Evolutionary conservation across 2,329 filamentous ascomycete genomes (phyloP), one percentile per base, ranked within the genome.

Genomic region (Alternaria triticina): DNA sequence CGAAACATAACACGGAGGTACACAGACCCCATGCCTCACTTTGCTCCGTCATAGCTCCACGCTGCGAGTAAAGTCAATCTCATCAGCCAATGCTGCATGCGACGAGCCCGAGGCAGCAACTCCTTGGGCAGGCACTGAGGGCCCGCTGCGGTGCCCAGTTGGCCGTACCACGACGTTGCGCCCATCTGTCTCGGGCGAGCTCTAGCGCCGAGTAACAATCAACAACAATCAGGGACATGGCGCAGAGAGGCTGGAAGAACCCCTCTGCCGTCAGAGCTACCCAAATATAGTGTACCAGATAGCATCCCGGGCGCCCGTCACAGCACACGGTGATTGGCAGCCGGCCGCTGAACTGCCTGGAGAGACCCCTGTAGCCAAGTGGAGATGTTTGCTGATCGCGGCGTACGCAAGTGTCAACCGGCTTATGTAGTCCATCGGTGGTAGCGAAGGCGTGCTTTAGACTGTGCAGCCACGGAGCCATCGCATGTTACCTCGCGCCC

Each of bases 381-480:
- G 75, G 76, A 75, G 71, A 74, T 77, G 74, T 77, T 77, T 77
- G 74, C 74, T 78, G 73, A 77, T 76, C 70, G 69, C 68, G 66
- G 67, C 68, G 67, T 59, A 54, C 51, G 64, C 72, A 73, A 60
- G 57, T 63, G 50, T 63, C 67, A 74, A 70, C 73, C 74, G 70
- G 69, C 70, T 70, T 67, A 43, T 70, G 66, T 70, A 70, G 64
- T 57, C 46, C 62, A 58, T 68, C 64, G 57, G 56, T 64, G 57
- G 66, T 66, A 66, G 65, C 68, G 67, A 68, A 62, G 69, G 67
- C 64, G 67, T 71, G 65, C 68, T 62, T 71, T 70, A 69, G 72
- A 67, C 59, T 56, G 61, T 68, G 63, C 67, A 66, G 66, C 71
- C 66, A 72, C 57, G 56, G 51, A 61, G 54, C 46, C 23, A 45